Evolutionary conservation across 768 basidiomycete genomes (phyloP).

Genomic region (Pholiota molesta): DNA sequence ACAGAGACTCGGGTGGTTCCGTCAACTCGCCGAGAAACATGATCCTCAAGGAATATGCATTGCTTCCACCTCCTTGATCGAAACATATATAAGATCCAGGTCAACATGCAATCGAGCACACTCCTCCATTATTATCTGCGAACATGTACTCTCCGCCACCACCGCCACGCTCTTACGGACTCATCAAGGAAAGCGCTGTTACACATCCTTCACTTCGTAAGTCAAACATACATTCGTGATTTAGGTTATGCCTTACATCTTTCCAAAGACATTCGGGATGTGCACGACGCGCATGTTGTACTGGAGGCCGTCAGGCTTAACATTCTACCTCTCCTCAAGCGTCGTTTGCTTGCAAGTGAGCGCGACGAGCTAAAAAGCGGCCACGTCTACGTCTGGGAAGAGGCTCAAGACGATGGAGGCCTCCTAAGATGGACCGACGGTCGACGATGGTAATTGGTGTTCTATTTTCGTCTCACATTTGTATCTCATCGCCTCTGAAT

Average conservation of each 20-base stretch:
- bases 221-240: slow-evolving; percentile 15
- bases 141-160: slow-evolving; percentile 25
- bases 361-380: slow-evolving; percentile 71
- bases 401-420: slow-evolving; percentile 73
- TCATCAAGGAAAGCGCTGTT: slow-evolving; percentile 32
- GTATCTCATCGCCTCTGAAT: background rate
- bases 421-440: slow-evolving; percentile 84
- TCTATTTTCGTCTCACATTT: background rate
- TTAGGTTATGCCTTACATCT: background rate
- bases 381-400: slow-evolving; percentile 86
- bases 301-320: slow-evolving; percentile 77
- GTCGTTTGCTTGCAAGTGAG: slow-evolving; percentile 70
- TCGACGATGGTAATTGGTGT: slow-evolving; percentile 60
- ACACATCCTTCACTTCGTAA: slow-evolving; percentile 54
- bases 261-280: slow-evolving; percentile 69
- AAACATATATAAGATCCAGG: slow-evolving; percentile 26
- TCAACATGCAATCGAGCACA: background rate
- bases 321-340: slow-evolving; percentile 69
- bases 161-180: slow-evolving; percentile 23
- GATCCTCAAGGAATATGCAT: slow-evolving; percentile 28
- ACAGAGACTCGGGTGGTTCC: slow-evolving; percentile 30
- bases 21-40: slow-evolving; percentile 45
- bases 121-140: slow-evolving; percentile 4
- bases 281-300: slow-evolving; percentile 76
- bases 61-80: slow-evolving; percentile 13